A percentile compares a stretch with the other conserved stretches of the same genome.
Conservation (phyloP, 2,329 filamentous ascomycete species). For the Lomentospora prolificans region DNA sequence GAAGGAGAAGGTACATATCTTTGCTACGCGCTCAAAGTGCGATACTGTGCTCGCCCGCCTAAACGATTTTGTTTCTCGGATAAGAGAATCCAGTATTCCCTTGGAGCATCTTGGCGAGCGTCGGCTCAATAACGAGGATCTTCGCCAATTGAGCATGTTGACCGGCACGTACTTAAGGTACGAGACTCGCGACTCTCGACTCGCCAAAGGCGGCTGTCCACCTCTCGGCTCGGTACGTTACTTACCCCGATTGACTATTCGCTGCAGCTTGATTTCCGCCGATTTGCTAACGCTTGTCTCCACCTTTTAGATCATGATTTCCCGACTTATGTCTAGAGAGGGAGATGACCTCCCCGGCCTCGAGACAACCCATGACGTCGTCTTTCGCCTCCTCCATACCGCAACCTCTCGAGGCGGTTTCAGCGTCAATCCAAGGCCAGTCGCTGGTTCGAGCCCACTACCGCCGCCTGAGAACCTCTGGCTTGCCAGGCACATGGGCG, state of each 20-base stretch:
- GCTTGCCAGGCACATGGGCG: not conserved
- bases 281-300: not conserved
- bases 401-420: not conserved
- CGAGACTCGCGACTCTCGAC: not conserved
- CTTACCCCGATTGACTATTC: not conserved
- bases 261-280: not conserved
- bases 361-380: not conserved
- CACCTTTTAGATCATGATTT: slow-evolving; percentile 13
- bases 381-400: slow-evolving; percentile 4
- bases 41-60: slow-evolving; percentile 25
- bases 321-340: slow-evolving; percentile 6
- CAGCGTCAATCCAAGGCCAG: too few species aligned
- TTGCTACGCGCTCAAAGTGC: slow-evolving; percentile 9
- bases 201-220: not conserved
- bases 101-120: slow-evolving; percentile 13
- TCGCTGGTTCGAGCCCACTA: too few species aligned
- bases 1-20: slow-evolving; percentile 12
- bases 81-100: slow-evolving; percentile 19
- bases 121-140: slow-evolving; percentile 13
- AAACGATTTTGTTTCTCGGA: slow-evolving; percentile 18
- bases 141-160: slow-evolving; percentile 21
- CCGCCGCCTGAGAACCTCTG: not conserved
- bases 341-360: not conserved
- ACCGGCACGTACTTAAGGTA: slow-evolving; percentile 19
- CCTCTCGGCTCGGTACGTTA: not conserved